A percentile compares a stretch with the other conserved stretches of the same genome.
Evolutionary conservation across 345 rosid genomes (phyloP).

Genomic region (Pelargonium nanum): DNA sequence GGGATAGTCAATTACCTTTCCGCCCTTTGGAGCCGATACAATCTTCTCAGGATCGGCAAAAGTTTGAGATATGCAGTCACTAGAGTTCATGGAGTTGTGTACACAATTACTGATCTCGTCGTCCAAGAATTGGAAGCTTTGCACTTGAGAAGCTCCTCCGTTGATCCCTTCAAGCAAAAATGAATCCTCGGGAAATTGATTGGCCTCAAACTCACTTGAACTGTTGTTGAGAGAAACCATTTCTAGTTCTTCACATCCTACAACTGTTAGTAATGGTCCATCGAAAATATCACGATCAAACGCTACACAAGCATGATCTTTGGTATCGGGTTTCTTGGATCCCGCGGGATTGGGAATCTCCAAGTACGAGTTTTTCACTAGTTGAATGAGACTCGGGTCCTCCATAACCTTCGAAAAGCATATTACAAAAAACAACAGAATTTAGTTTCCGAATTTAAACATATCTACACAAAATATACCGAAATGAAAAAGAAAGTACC

Average conservation of each 20-base stretch:
- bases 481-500: conserved; percentile 30
- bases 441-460: conserved; percentile 2
- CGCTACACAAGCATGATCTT: conserved; percentile 10
- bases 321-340: conserved; percentile 22
- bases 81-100: conserved; percentile 58
- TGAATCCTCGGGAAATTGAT: conserved; percentile 38
- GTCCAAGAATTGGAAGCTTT: conserved; percentile 57
- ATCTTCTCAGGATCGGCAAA: conserved; percentile 35
- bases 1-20: conserved; percentile 16
- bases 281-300: conserved; percentile 27
- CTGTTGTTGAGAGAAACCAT: conserved; percentile 36
- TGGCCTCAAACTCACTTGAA: conserved; percentile 33
- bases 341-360: conserved; percentile 33
- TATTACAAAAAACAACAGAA: no score
- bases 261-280: conserved; percentile 24
- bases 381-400: conserved; percentile 55
- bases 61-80: conserved; percentile 69
- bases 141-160: conserved; percentile 57
- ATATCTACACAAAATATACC: not conserved
- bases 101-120: conserved; percentile 66
- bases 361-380: conserved; percentile 46
- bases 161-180: conserved; percentile 44
- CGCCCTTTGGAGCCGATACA: conserved; percentile 22
- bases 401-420: conserved; percentile 49
- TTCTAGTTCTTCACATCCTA: conserved; percentile 23